phyloP scores from a whole-genome alignment of 352 stramenopile species.

The Phytophthora rubi region DNA sequence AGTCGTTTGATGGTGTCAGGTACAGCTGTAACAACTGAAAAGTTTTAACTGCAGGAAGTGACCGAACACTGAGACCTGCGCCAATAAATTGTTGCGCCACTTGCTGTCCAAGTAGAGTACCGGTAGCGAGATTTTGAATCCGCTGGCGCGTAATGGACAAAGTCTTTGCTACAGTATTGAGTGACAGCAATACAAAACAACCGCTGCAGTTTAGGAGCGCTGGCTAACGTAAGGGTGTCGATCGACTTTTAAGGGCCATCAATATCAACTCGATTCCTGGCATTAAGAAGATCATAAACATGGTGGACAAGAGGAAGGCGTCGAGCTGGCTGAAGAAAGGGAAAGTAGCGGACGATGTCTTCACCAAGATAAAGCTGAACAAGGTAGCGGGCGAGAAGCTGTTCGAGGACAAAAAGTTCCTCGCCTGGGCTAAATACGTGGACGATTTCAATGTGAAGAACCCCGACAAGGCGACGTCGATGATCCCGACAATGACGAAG shows the following conservation, averaged over 20 bases:
- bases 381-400: background rate
- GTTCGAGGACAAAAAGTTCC: conserved; percentile 11
- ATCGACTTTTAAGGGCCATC: background rate
- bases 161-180: no score
- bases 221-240: no score
- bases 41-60: no score
- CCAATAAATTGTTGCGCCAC: no score
- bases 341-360: background rate
- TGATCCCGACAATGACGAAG: conserved; percentile 1
- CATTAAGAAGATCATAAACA: background rate
- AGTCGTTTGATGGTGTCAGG: no score
- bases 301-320: background rate
- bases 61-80: no score
- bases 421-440: conserved; percentile 13
- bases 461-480: background rate
- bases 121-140: no score
- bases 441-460: conserved; percentile 12
- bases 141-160: no score
- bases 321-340: background rate
- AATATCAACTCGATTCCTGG: background rate
- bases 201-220: no score
- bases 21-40: no score
- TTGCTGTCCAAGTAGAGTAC: no score
- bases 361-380: conserved; percentile 8
- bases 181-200: no score